Evolutionary conservation across 164 flowering plant species (phyloP), one percentile per base, ranked within the genome.

Genomic region (Vitis rupestris): DNA sequence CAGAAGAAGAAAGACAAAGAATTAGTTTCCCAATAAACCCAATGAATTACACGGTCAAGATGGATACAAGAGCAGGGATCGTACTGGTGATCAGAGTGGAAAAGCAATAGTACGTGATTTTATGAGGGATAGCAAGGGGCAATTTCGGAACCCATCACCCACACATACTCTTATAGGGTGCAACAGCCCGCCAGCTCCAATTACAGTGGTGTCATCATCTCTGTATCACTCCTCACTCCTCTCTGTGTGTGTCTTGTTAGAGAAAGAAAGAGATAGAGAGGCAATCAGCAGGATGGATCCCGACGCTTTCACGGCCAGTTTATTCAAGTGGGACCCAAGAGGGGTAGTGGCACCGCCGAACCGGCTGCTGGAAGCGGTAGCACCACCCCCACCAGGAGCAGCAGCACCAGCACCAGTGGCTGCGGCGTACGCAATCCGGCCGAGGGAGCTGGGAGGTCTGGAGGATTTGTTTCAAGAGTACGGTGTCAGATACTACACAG

Each of bases 391-490:
- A 16, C 69, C 63, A 2, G 30, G 50, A 8, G 47, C 67, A 3
- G 51, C 63, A 30, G 37, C 62, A 14, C n/a, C 56, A 9, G 50
- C 60, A 5, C 47, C 67, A 15, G 65, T 59, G 30, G 54, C 56
- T 4, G 10, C 37, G 14, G n/a, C 30, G 3, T 72, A 59, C 73
- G 30, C 64, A 30, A 50, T 65, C 71, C 56, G 85, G 70, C 75
- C 82, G 62, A 72, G 82, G 70, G 86, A 84, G 72, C 56, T 84
- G 9, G 88, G 85, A 2, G 97, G 97, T 9, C 70, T 94, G 59
- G 97, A 91, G 80, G 97, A 91, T 23, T 64, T 96, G 67, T 90
- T 96, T 56, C 92, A 90, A 58, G 86, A 87, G 4, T 96, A 89
- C 61, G 97, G 99, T 0, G 79, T 96, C 31, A 76, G 97, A 19